Base-by-base conservation (phyloP, 2,329 filamentous ascomycete genomes). In the Epichloe typhina region DNA sequence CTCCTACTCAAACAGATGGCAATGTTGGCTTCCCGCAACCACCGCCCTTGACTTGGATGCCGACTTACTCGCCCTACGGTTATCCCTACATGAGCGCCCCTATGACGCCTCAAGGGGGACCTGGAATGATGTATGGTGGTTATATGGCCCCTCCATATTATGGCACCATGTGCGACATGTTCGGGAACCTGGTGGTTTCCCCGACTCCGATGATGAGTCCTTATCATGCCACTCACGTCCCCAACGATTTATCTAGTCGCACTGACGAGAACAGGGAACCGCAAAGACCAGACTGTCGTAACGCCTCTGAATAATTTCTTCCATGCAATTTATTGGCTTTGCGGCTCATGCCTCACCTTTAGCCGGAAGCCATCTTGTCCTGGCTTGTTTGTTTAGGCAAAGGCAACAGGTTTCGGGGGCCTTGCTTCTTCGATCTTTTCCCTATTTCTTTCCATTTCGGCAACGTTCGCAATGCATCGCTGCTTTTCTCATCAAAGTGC, bases 161-260 rank as follows among this genome's bases (percentile, higher is more conserved):
- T 26, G 54, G 53, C 37, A 49, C 54, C 15, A 53, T 58, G 53
- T 57, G 52, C 23, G 53, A 57, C 26, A 55, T 58, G 53, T 57
- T 51, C 19, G 52, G 53, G 15, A 56, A 56, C 37, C 52, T 59
- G 39, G 49, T 58, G 43, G 23, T 54, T 12, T 56, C 57, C 3
- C 57, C 57, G 6, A 45, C 54, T 15, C 56, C 54, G 13, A 54
- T 60, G 56, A 54, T 59, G 55, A 54, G 58, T 7, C 44, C 52
- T 9, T 55, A 55, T 19, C 45, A 39, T 9, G 7, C 23, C 43
- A 21, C 46, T 26, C 35, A 38, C 13, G 45, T 12, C 4, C 40
- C 40, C 5, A 35, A 49, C n/a, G 40, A 49, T 44, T 33, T 33
- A 15, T n/a, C 47, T 26, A 19, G 40, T 39, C 40, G 35, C 5